Conservation (phyloP, 1,139 yeast genomes). For the Candida freyschussii region DNA sequence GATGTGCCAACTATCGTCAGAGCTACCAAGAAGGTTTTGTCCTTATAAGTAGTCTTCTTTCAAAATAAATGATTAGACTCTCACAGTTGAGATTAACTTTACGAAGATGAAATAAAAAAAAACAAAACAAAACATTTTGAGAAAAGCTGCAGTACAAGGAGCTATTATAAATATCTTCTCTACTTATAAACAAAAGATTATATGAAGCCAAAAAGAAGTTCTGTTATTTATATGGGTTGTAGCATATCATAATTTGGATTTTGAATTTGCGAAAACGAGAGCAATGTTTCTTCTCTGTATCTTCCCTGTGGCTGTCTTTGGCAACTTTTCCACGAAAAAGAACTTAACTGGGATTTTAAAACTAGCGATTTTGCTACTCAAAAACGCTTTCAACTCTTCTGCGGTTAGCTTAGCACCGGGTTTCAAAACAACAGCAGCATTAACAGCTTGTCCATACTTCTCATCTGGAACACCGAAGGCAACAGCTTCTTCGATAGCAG, state of each 20-base stretch:
- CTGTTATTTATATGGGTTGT: too few species aligned
- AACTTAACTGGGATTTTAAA: slow-evolving; percentile 56
- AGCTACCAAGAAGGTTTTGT: slow-evolving; percentile 87
- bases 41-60: slow-evolving; percentile 44
- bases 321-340: slow-evolving; percentile 54
- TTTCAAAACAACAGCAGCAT: slow-evolving; percentile 58
- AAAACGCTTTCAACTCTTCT: slow-evolving; percentile 40
- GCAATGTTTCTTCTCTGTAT: slow-evolving; percentile 61
- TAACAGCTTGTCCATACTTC: slow-evolving; percentile 61
- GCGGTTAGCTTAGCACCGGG: slow-evolving; percentile 33
- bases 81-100: too few species aligned
- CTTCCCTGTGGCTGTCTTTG: slow-evolving; percentile 71
- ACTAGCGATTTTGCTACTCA: slow-evolving; percentile 41
- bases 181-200: too few species aligned
- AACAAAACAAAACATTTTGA: too few species aligned
- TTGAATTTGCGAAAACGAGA: slow-evolving; percentile 32
- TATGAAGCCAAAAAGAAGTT: too few species aligned
- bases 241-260: slow-evolving; percentile 32
- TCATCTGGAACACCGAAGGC: slow-evolving; percentile 59
- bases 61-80: too few species aligned
- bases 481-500: slow-evolving; percentile 60
- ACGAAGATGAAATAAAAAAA: too few species aligned
- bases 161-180: too few species aligned
- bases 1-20: slow-evolving; percentile 85
- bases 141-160: too few species aligned